Evolutionary conservation across 805 yeast species (phyloP), one percentile per base, ranked within the genome.

Genomic region (Candida silvicultrix): DNA sequence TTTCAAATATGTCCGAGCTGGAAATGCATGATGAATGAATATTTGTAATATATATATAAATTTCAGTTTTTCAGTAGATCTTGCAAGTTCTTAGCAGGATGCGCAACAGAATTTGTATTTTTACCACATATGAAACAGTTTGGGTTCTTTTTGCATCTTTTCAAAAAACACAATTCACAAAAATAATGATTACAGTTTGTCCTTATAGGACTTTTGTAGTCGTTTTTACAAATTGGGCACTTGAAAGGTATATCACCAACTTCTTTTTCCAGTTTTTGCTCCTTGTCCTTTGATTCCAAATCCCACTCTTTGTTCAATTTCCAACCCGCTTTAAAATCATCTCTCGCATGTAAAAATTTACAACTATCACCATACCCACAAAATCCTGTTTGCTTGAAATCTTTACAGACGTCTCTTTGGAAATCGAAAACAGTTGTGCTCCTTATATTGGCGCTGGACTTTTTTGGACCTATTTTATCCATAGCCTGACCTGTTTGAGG

Each of bases 301-400:
- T 83, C 84, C 96, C 96, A 87, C 40, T 87, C 95, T 48, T 71
- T 72, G 23, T 74, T 76, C 7, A 83, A 62, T 48, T 83, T 80
- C 78, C 81, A 79, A 28, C 83, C 86, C 41, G 81, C 81, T 45
- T 74, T 77, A 66, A 82, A 85, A 58, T 88, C 96, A 54, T 88
- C 97, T 64, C 99, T 68, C 15, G 87, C 78, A 61, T 94, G 99
- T 32, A 92, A 63, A 63, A 94, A 94, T 67, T 94, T 94, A 69
- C 99, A 94, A 32, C 94, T 84, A 56, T 94, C 99, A 9, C 99
- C 99, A 62, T 84, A 94, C 6, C 97, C 97, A 72, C 99, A 94
- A 60, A 81, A 90, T 0, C 99, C 99, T 0, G 95, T 90, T 54
- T 84, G 85, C 48, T 80, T 76, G 63, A 77, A 94, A 63, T 94